These are phyloP conservation scores for Adenanthera pavonina DNA, from an alignment of 306 rosid genomes.

Conservation along the genomic window DNA sequence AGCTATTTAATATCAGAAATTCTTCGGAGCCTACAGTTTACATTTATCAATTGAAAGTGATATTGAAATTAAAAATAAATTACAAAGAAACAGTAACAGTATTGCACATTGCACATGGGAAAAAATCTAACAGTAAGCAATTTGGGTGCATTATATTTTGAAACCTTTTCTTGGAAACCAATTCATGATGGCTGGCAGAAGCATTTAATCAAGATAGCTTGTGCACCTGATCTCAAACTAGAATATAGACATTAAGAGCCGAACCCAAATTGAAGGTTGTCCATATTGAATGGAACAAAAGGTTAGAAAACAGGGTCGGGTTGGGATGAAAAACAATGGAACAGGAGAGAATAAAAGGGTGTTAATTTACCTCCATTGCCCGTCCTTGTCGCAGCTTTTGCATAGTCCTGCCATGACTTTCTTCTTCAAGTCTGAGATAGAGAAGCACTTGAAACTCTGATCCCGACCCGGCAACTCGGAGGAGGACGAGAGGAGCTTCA, in stretches of 20 bases:
- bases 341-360: conserved; percentile 51
- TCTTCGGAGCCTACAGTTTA: neutral
- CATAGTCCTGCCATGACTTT: conserved; percentile 86
- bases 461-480: conserved; percentile 51
- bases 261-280: conserved; percentile 27
- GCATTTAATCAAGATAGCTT: conserved; percentile 53
- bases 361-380: conserved; percentile 86
- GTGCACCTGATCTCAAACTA: conserved; percentile 37
- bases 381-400: conserved; percentile 80
- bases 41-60: neutral
- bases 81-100: neutral
- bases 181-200: conserved; percentile 41
- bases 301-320: conserved; percentile 8
- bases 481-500: conserved; percentile 69
- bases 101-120: neutral
- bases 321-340: conserved; percentile 46
- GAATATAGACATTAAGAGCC: conserved; percentile 39
- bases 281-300: neutral
- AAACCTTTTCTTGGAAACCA: conserved; percentile 38
- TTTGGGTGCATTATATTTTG: neutral
- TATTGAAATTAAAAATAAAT: neutral
- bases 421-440: conserved; percentile 91
- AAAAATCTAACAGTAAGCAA: conserved; percentile 6
- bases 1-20: neutral
- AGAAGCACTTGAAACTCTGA: conserved; percentile 90